These are phyloP conservation scores for Aspergillus avenaceus DNA, from an alignment of 495 filamentous ascomycete species.

Conservation along the genomic window DNA sequence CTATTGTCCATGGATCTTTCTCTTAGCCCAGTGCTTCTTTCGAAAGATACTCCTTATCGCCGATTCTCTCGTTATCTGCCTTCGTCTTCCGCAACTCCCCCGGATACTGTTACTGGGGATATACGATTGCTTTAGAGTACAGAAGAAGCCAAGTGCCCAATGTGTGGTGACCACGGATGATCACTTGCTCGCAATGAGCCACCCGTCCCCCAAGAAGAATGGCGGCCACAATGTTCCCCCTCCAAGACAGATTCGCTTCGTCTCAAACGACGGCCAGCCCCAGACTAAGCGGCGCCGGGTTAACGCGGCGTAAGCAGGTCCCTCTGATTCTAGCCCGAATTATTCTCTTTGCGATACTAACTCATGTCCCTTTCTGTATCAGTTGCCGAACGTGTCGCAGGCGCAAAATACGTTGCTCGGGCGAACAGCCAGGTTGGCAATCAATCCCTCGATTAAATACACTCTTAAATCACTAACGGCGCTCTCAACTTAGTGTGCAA, in stretches of 20 bases:
- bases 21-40: slow-evolving; percentile 11
- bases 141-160: slow-evolving; percentile 23
- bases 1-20: slow-evolving; percentile 19
- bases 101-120: slow-evolving; percentile 3
- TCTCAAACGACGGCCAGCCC: slow-evolving; percentile 76
- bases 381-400: slow-evolving; percentile 78
- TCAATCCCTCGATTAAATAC: neutral
- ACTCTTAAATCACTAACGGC: slow-evolving; percentile 5
- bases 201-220: slow-evolving; percentile 42
- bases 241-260: slow-evolving; percentile 64
- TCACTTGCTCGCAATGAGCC: slow-evolving; percentile 44
- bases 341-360: slow-evolving; percentile 8
- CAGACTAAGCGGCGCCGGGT: slow-evolving; percentile 77
- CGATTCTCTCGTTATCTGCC: slow-evolving; percentile 7
- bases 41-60: slow-evolving; percentile 11
- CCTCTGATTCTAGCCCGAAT: slow-evolving; percentile 3
- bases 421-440: slow-evolving; percentile 58
- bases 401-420: slow-evolving; percentile 79
- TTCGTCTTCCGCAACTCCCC: slow-evolving; percentile 10
- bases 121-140: slow-evolving; percentile 11
- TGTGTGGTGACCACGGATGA: slow-evolving; percentile 40
- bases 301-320: slow-evolving; percentile 66
- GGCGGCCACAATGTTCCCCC: slow-evolving; percentile 31
- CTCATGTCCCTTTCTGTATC: neutral
- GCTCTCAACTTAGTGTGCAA: slow-evolving; percentile 49